Evolutionary conservation across 2,329 filamentous ascomycete genomes (phyloP).

Genomic region (Pseudopithomyces maydicus): DNA sequence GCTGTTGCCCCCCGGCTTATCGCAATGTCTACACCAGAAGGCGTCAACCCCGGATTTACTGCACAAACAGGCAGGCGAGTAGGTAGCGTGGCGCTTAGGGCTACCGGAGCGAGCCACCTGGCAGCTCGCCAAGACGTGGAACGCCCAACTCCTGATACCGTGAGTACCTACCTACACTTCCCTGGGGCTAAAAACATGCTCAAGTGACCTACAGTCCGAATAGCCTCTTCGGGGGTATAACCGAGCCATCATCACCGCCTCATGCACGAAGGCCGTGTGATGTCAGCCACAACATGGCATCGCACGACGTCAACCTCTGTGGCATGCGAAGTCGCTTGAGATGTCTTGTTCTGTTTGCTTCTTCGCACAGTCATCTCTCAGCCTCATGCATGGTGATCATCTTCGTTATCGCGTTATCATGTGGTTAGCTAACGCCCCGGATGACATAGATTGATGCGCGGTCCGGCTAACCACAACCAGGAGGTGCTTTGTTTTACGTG

Average conservation of each 20-base stretch:
- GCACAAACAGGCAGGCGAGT: conserved; percentile 10
- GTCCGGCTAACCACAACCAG: conserved; percentile 29
- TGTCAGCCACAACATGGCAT: neutral
- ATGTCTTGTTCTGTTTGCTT: conserved; percentile 2
- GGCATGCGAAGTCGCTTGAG: neutral
- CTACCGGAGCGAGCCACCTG: conserved; percentile 8
- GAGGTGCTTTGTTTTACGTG: conserved; percentile 36
- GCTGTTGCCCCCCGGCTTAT: neutral
- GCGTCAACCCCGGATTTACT: neutral
- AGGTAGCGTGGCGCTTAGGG: neutral
- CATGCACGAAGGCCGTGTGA: neutral
- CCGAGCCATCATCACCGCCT: neutral
- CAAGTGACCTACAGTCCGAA: neutral
- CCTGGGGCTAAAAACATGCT: conserved; percentile 13
- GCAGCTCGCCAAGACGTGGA: conserved; percentile 8
- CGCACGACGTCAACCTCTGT: neutral
- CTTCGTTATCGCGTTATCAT: conserved; percentile 33
- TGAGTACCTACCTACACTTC: conserved; percentile 10
- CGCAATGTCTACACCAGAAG: neutral
- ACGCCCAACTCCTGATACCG: conserved; percentile 10
- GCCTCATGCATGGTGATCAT: conserved; percentile 8
- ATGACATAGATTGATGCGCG: conserved; percentile 36
- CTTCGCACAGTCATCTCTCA: conserved; percentile 2
- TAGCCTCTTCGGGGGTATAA: neutral
- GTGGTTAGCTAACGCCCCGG: conserved; percentile 24